A percentile compares a stretch with the other conserved stretches of the same genome.
These are phyloP conservation scores for Lentinula edodes DNA, from an alignment of 768 basidiomycete genomes.

Conservation along the genomic window DNA sequence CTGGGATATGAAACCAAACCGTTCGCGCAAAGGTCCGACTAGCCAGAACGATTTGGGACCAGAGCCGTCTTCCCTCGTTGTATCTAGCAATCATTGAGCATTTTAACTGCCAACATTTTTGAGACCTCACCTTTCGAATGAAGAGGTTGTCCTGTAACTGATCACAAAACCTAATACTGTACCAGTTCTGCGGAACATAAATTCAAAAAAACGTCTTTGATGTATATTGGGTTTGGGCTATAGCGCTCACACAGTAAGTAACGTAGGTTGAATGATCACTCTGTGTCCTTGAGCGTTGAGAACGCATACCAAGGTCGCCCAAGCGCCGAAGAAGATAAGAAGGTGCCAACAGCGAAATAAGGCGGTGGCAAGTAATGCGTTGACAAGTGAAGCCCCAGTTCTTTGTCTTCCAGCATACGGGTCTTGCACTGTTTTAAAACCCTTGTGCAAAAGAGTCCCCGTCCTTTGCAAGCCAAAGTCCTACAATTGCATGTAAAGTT, in stretches of 20 bases:
- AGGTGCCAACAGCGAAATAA: constrained; percentile 14
- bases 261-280: constrained; percentile 41
- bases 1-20: constrained; percentile 64
- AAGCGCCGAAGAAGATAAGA: constrained; percentile 55
- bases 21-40: constrained; percentile 54
- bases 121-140: constrained; percentile 40
- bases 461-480: not conserved
- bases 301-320: constrained; percentile 53
- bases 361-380: constrained; percentile 25
- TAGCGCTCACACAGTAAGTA: constrained; percentile 61
- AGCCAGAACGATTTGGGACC: constrained; percentile 62
- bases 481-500: not conserved
- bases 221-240: not conserved
- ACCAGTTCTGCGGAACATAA: constrained; percentile 32
- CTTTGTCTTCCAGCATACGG: constrained; percentile 8
- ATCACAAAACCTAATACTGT: constrained; percentile 74
- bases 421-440: constrained; percentile 6
- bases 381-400: constrained; percentile 11
- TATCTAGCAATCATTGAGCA: constrained; percentile 29
- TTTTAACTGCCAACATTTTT: not conserved
- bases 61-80: constrained; percentile 64
- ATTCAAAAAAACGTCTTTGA: not conserved
- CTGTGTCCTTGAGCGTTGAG: constrained; percentile 42
- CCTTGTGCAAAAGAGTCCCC: constrained; percentile 5
- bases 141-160: constrained; percentile 66